Conservation (phyloP, 257 asterid genomes). For the Thymus quinquecostatus region DNA sequence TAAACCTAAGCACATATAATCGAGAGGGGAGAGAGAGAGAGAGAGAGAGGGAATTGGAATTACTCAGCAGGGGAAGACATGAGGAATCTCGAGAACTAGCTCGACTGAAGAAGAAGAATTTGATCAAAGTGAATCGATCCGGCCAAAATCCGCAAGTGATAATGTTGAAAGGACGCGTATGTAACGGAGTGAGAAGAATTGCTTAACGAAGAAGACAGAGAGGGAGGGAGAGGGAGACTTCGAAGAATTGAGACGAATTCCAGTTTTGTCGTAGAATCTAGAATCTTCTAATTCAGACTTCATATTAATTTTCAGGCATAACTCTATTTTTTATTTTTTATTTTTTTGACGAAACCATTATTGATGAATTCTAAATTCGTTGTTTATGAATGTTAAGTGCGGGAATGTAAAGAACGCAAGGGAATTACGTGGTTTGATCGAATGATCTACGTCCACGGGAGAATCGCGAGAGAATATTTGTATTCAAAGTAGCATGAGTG, state of each 20-base stretch:
- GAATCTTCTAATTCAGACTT: conserved; percentile 27
- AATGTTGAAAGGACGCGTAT: neutral
- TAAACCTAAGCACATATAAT: conserved; percentile 6
- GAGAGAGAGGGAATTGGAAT: conserved; percentile 24
- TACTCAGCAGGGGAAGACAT: conserved; percentile 99
- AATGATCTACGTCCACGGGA: no score
- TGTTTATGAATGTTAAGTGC: no score
- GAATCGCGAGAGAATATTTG: no score
- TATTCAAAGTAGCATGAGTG: no score
- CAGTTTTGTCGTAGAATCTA: neutral
- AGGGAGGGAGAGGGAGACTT: no score
- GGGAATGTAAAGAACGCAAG: no score
- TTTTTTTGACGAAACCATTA: no score
- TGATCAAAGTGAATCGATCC: conserved; percentile 11
- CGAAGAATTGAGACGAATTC: neutral
- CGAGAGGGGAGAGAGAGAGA: neutral
- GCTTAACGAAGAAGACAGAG: conserved; percentile 23
- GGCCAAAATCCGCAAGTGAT: conserved; percentile 12
- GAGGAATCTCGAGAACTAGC: conserved; percentile 32
- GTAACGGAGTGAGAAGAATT: neutral
- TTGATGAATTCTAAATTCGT: no score
- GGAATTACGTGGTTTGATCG: no score
- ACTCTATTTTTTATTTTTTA: no score
- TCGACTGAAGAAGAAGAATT: neutral
- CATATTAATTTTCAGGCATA: no score